Conservation (phyloP, 495 filamentous ascomycete genomes). For the Pyronema omphalodes region DNA sequence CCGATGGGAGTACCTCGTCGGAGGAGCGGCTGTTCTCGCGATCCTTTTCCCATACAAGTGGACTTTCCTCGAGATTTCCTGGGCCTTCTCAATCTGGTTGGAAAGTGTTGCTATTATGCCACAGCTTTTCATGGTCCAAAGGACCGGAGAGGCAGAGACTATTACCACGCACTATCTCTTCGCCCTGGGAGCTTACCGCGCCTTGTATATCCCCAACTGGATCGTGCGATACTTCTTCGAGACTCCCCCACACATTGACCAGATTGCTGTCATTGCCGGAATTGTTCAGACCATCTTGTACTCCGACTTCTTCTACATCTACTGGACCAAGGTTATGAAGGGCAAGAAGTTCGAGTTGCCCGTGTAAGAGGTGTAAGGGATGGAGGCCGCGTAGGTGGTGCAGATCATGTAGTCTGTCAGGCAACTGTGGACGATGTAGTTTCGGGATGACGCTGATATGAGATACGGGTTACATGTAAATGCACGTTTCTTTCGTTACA, state of each 20-base stretch:
- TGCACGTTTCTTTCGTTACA: no score
- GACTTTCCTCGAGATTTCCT: conserved; percentile 55
- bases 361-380: conserved; percentile 32
- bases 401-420: no score
- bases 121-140: conserved; percentile 95
- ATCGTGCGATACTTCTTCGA: conserved; percentile 71
- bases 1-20: conserved; percentile 82
- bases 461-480: no score
- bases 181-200: conserved; percentile 72
- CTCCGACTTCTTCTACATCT: conserved; percentile 98
- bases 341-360: conserved; percentile 78
- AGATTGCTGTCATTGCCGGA: conserved; percentile 68
- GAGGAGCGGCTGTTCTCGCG: conserved; percentile 55
- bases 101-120: conserved; percentile 95
- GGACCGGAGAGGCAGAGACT: conserved; percentile 92
- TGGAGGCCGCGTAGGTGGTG: no score
- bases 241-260: conserved; percentile 42
- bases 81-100: conserved; percentile 96
- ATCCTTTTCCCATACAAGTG: conserved; percentile 69
- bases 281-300: conserved; percentile 87
- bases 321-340: conserved; percentile 85
- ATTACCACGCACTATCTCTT: conserved; percentile 96
- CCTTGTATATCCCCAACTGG: conserved; percentile 97
- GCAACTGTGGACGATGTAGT: no score
- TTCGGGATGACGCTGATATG: no score